Percentiles rank a stretch among this genome's conserved stretches.
These are phyloP conservation scores for Geotrichum bryndzae DNA, from an alignment of 1,139 yeast species.

Conservation along the genomic window DNA sequence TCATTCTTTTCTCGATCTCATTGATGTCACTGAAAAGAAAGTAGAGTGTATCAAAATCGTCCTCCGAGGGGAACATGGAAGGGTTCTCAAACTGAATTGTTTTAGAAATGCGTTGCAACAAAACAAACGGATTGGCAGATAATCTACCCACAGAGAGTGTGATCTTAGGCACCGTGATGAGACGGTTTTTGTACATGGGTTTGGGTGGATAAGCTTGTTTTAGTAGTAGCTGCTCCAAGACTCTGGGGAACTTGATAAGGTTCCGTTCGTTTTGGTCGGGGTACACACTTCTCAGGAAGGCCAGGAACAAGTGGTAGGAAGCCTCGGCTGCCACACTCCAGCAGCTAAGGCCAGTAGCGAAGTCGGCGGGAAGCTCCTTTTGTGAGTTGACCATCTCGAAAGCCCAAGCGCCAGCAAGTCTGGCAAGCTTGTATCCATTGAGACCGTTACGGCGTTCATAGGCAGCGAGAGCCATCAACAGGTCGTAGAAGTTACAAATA, in stretches of 20 bases:
- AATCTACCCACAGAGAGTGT: constrained; percentile 58
- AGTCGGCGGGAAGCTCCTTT: constrained; percentile 36
- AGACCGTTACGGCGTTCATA: constrained; percentile 73
- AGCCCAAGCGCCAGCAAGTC: constrained; percentile 88
- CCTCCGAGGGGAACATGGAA: constrained; percentile 64
- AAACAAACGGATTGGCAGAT: constrained; percentile 54
- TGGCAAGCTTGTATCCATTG: constrained; percentile 72
- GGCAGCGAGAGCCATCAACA: constrained; percentile 73
- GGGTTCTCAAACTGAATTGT: constrained; percentile 66
- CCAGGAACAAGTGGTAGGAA: constrained; percentile 67
- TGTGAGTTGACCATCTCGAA: constrained; percentile 44
- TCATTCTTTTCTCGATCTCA: constrained; percentile 57
- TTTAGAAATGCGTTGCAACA: constrained; percentile 56
- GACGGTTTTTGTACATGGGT: constrained; percentile 35
- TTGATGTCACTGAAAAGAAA: constrained; percentile 61
- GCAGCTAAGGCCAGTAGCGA: constrained; percentile 64
- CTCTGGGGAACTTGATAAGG: constrained; percentile 19
- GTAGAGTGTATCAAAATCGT: constrained; percentile 70
- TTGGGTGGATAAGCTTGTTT: constrained; percentile 37
- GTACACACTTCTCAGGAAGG: constrained; percentile 70
- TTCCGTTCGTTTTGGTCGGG: constrained; percentile 16
- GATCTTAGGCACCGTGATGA: constrained; percentile 60
- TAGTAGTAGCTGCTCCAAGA: constrained; percentile 47
- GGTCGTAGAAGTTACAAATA: constrained; percentile 78
- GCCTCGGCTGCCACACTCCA: constrained; percentile 78